Conservation (phyloP, 2,329 filamentous ascomycete species). For the Sphaerulina populicola region DNA sequence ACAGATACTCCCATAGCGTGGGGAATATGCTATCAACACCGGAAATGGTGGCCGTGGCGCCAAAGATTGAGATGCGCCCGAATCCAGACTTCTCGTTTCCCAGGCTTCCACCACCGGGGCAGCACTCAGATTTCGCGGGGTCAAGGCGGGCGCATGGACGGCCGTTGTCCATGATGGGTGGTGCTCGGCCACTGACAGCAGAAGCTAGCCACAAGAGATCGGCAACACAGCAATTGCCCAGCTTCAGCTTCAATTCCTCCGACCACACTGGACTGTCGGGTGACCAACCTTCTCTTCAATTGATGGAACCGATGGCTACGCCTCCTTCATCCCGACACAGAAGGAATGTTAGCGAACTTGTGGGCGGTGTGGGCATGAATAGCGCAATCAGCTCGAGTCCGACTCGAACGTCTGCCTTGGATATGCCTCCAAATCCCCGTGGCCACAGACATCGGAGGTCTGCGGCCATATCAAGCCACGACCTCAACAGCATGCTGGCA, state of each 20-base stretch:
- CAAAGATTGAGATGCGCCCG: constrained; percentile 37
- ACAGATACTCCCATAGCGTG: constrained; percentile 23
- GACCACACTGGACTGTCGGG: constrained; percentile 31
- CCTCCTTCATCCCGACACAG: constrained; percentile 55
- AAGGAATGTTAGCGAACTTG: constrained; percentile 77
- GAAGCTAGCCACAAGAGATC: constrained; percentile 29
- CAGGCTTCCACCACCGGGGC: constrained; percentile 30
- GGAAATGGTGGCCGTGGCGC: constrained; percentile 19
- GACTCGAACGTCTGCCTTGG: constrained; percentile 55
- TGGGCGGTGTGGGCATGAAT: constrained; percentile 59
- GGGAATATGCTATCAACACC: constrained; percentile 36
- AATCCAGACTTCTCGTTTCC: constrained; percentile 46
- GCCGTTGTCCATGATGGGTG: constrained; percentile 31
- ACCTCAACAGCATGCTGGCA: constrained; percentile 62
- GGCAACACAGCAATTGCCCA: constrained; percentile 34
- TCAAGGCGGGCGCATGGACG: constrained; percentile 17
- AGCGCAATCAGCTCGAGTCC: constrained; percentile 60
- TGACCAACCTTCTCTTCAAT: constrained; percentile 28
- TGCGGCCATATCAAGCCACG: constrained; percentile 71
- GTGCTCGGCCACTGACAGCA: constrained; percentile 33
- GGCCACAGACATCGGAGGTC: constrained; percentile 71
- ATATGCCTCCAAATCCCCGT: constrained; percentile 4
- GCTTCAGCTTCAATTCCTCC: constrained; percentile 44
- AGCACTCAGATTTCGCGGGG: constrained; percentile 12
- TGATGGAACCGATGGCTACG: constrained; percentile 11